A percentile compares a stretch with the other conserved stretches of the same genome.
Conservation (phyloP, 2,329 filamentous ascomycete species). For the Aspergillus sp. region DNA sequence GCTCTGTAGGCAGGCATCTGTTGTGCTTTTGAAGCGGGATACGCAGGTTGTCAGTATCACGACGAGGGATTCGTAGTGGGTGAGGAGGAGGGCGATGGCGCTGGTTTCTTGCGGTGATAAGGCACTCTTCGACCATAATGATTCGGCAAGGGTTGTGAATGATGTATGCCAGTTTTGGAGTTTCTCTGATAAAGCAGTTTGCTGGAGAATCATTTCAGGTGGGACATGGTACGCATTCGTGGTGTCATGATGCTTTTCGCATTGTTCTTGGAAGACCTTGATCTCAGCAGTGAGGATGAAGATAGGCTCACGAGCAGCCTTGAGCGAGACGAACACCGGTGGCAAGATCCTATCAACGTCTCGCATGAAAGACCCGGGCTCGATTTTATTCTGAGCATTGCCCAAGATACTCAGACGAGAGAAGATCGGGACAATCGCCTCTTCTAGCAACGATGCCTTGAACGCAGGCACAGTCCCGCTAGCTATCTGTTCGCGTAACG, state of each 20-base stretch:
- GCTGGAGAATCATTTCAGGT: slow-evolving; percentile 15
- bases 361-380: slow-evolving; percentile 6
- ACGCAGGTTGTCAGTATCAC: slow-evolving; percentile 24
- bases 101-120: slow-evolving; percentile 18
- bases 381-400: not conserved
- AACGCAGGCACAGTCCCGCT: slow-evolving; percentile 12
- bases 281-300: slow-evolving; percentile 24
- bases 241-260: slow-evolving; percentile 17
- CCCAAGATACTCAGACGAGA: slow-evolving; percentile 25
- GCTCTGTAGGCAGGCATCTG: slow-evolving; percentile 23
- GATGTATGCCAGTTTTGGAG: slow-evolving; percentile 25
- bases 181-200: slow-evolving; percentile 15
- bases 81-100: slow-evolving; percentile 22
- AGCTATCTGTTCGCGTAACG: slow-evolving; percentile 19
- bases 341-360: not conserved
- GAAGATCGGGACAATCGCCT: slow-evolving; percentile 31
- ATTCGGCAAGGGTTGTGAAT: slow-evolving; percentile 21
- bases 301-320: slow-evolving; percentile 27
- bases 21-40: slow-evolving; percentile 20
- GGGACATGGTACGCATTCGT: slow-evolving; percentile 12
- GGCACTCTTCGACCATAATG: not conserved
- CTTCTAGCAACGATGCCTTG: slow-evolving; percentile 22
- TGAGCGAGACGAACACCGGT: slow-evolving; percentile 8
- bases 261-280: slow-evolving; percentile 23
- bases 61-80: slow-evolving; percentile 25